These are phyloP conservation scores for Ustilago shanxiensis DNA, from an alignment of 1,284 basidiomycete genomes.

Conservation along the genomic window DNA sequence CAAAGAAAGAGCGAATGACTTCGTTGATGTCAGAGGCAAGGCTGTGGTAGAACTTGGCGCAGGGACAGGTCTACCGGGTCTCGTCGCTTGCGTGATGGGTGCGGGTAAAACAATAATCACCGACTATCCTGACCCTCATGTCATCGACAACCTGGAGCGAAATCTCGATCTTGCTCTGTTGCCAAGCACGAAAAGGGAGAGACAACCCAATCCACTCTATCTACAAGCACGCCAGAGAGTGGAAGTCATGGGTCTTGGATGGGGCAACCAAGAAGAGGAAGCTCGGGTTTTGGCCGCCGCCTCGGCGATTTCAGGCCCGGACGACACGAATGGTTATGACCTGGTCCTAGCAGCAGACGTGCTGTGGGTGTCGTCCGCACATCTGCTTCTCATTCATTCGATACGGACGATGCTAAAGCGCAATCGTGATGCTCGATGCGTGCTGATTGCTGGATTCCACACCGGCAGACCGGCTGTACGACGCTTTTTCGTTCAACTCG, in stretches of 20 bases:
- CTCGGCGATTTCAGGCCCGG: background rate
- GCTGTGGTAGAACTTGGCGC: slow-evolving; percentile 61
- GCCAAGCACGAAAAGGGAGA: background rate
- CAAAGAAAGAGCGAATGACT: slow-evolving; percentile 9
- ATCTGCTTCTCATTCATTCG: slow-evolving; percentile 56
- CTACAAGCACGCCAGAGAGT: slow-evolving; percentile 17
- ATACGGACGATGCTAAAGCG: slow-evolving; percentile 53
- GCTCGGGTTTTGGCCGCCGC: slow-evolving; percentile 2
- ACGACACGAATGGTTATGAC: slow-evolving; percentile 36
- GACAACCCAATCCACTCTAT: slow-evolving; percentile 14
- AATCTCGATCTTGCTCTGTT: slow-evolving; percentile 38
- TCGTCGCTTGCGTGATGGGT: slow-evolving; percentile 53
- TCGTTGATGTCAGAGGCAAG: slow-evolving; percentile 49
- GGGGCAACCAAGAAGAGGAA: slow-evolving; percentile 42
- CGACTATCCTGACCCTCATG: slow-evolving; percentile 50
- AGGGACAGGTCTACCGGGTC: slow-evolving; percentile 59
- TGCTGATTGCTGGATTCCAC: slow-evolving; percentile 65
- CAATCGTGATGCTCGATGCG: slow-evolving; percentile 31
- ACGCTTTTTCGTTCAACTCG: slow-evolving; percentile 54
- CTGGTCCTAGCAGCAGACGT: slow-evolving; percentile 62
- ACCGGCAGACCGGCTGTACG: slow-evolving; percentile 62
- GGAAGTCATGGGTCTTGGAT: slow-evolving; percentile 37
- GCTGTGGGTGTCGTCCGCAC: slow-evolving; percentile 67
- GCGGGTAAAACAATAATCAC: slow-evolving; percentile 47
- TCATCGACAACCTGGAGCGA: slow-evolving; percentile 38